These are phyloP conservation scores for Cercospora citrullina DNA, from an alignment of 2,329 filamentous ascomycete genomes.

Conservation along the genomic window DNA sequence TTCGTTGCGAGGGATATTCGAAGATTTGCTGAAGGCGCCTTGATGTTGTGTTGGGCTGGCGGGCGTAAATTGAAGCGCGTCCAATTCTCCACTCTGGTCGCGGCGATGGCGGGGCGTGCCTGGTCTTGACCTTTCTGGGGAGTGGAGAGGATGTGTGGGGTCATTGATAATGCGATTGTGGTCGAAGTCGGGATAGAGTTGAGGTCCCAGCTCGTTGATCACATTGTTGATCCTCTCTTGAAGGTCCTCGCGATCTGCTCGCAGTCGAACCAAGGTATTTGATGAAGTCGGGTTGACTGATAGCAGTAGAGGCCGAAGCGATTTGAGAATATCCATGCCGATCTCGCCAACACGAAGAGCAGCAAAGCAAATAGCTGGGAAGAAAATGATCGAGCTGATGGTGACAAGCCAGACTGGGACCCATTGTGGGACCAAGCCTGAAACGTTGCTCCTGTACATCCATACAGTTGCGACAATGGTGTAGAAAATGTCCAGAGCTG, in stretches of 20 bases:
- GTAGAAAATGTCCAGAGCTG: conserved; percentile 79
- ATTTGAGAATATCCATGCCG: conserved; percentile 99
- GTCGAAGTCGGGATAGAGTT: conserved; percentile 97
- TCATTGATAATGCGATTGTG: conserved; percentile 68
- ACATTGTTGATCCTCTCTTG: conserved; percentile 81
- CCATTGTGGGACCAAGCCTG: conserved; percentile 77
- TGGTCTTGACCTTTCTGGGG: conserved; percentile 32
- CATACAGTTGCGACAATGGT: conserved; percentile 71
- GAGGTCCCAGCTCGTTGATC: conserved; percentile 92
- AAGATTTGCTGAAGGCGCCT: conserved; percentile 20
- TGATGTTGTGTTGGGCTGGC: conserved; percentile 25
- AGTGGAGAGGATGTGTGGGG: conserved; percentile 40
- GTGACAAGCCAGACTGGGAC: conserved; percentile 78
- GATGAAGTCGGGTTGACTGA: conserved; percentile 81
- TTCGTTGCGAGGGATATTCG: conserved; percentile 78
- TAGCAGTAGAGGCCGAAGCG: conserved; percentile 79
- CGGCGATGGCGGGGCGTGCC: conserved; percentile 31
- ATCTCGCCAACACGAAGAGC: conserved; percentile 93
- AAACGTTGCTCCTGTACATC: conserved; percentile 77
- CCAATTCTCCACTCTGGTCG: conserved; percentile 28
- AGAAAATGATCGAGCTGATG: conserved; percentile 72
- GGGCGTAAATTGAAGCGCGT: conserved; percentile 33
- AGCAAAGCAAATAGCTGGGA: conserved; percentile 86
- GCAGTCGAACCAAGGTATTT: conserved; percentile 79
- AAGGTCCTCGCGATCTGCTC: conserved; percentile 69